Percentiles rank a stretch among this genome's conserved stretches.
Conservation (phyloP, 176 grass and related monocot species). For the Zea mays region Zm-B73-REFERENCE-NAM-5.0 NC_050099.1:180328501-180329000, state of each 20-base stretch:
- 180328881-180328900: neutral
- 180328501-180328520: too few species aligned
- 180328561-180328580: neutral
- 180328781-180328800: too few species aligned
- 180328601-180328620: neutral
- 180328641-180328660: slow-evolving; percentile 16
- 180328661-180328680: neutral
- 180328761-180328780: too few species aligned
- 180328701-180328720: neutral
- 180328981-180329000: too few species aligned
- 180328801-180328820: neutral
- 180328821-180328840: too few species aligned
- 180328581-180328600: too few species aligned
- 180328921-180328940: neutral
- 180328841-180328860: neutral
- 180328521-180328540: neutral
- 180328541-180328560: neutral
- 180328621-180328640: neutral
- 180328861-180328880: neutral
- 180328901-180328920: neutral
- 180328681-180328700: neutral
- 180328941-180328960: neutral
- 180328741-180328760: neutral
- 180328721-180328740: neutral
- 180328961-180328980: neutral